Evolutionary conservation across 169 alveolate species (phyloP).

Genomic region (Neospora caninum): DNA sequence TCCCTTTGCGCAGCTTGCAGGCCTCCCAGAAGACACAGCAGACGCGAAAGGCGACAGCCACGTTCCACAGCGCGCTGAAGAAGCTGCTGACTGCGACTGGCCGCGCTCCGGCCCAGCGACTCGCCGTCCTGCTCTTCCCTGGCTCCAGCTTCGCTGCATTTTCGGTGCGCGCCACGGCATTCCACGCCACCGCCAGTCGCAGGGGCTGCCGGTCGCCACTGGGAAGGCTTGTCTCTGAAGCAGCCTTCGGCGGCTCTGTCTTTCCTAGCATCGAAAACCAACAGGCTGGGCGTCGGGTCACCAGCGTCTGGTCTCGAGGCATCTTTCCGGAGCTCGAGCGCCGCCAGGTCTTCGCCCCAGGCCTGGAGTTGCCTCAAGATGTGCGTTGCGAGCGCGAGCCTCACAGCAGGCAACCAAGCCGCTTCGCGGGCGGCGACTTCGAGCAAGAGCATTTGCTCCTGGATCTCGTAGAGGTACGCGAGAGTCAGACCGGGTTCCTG

Average conservation of each 20-base stretch:
- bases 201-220: too few species aligned
- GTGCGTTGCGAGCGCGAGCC: not conserved
- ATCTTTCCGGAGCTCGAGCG: too few species aligned
- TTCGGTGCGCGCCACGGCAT: too few species aligned
- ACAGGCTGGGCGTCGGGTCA: too few species aligned
- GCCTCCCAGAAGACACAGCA: not conserved
- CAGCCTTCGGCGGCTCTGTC: too few species aligned
- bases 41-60: not conserved
- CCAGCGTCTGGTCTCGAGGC: too few species aligned
- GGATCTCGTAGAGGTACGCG: not conserved
- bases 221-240: too few species aligned
- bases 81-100: not conserved
- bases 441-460: slow-evolving; percentile 1
- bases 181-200: too few species aligned
- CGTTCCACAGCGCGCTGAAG: not conserved
- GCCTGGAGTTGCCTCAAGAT: not conserved
- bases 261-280: too few species aligned
- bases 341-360: not conserved
- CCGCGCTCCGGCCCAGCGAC: not conserved
- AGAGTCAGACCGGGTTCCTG: not conserved
- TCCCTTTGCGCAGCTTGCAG: not conserved
- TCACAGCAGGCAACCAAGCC: not conserved
- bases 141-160: too few species aligned
- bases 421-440: not conserved
- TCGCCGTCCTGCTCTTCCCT: not conserved